These are phyloP conservation scores for Cyberlindnera xylosilytica DNA, from an alignment of 805 yeast genomes.

Conservation along the genomic window DNA sequence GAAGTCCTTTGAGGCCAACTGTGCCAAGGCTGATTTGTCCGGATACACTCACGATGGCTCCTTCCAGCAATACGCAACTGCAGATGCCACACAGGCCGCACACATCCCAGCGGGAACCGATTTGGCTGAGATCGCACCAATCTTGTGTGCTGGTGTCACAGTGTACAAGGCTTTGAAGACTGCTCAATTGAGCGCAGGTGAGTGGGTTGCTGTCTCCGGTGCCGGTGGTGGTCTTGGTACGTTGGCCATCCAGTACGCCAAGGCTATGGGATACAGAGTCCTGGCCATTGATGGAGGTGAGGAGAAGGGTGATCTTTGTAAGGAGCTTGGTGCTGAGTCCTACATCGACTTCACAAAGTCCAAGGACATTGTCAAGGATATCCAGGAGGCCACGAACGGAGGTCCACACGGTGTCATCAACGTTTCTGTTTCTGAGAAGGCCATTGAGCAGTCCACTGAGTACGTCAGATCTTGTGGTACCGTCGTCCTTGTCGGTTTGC, in stretches of 20 bases:
- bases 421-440: conserved; percentile 54
- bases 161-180: conserved; percentile 67
- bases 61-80: conserved; percentile 63
- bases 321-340: conserved; percentile 59
- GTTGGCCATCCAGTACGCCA: conserved; percentile 71
- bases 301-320: conserved; percentile 54
- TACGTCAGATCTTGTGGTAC: conserved; percentile 60
- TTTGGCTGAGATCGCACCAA: conserved; percentile 55
- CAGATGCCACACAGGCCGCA: conserved; percentile 63
- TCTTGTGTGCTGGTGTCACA: conserved; percentile 46
- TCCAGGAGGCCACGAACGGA: conserved; percentile 48
- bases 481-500: conserved; percentile 60
- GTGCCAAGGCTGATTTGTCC: conserved; percentile 64
- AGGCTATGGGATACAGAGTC: conserved; percentile 71
- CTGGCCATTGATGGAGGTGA: conserved; percentile 74
- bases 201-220: conserved; percentile 75
- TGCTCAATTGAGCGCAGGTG: conserved; percentile 56
- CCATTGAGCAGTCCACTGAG: conserved; percentile 45
- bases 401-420: conserved; percentile 65
- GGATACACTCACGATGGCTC: conserved; percentile 59
- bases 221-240: conserved; percentile 84
- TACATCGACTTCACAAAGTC: conserved; percentile 53
- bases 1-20: conserved; percentile 57
- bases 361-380: conserved; percentile 48
- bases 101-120: conserved; percentile 53